Evolutionary conservation across 108 stramenopile genomes (phyloP).

Genomic region (Cylindrotheca closterium): DNA sequence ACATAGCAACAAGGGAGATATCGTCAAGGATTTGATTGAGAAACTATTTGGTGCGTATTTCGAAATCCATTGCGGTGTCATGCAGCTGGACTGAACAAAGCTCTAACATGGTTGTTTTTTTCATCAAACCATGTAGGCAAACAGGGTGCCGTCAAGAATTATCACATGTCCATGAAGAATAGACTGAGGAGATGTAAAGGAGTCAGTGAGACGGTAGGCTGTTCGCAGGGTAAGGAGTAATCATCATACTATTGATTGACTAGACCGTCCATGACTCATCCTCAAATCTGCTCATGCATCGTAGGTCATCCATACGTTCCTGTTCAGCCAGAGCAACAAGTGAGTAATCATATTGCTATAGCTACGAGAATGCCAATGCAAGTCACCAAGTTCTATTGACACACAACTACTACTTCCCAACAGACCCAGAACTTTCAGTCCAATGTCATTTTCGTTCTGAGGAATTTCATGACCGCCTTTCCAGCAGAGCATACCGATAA

Average conservation of each 20-base stretch:
- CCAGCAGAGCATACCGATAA: conserved; percentile 51
- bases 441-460: conserved; percentile 16
- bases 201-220: conserved; percentile 26
- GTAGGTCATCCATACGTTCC: conserved; percentile 19
- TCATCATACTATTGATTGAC: too few species aligned
- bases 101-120: too few species aligned
- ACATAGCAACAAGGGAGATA: conserved; percentile 21
- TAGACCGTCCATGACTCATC: too few species aligned
- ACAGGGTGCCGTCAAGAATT: conserved; percentile 13
- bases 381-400: too few species aligned
- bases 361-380: too few species aligned
- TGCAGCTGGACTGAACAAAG: conserved; percentile 10
- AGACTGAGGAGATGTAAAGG: conserved; percentile 26
- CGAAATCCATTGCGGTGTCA: too few species aligned
- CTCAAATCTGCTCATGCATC: too few species aligned
- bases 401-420: background rate
- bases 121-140: too few species aligned
- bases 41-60: background rate
- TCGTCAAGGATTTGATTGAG: conserved; percentile 19
- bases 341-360: too few species aligned
- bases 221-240: conserved; percentile 2
- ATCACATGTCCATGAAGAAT: conserved; percentile 21
- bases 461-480: conserved; percentile 58
- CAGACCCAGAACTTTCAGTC: conserved; percentile 16
- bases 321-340: conserved; percentile 14